These are phyloP conservation scores for Colletotrichum agaves DNA, from an alignment of 2,329 filamentous ascomycete genomes.

Conservation along the genomic window DNA sequence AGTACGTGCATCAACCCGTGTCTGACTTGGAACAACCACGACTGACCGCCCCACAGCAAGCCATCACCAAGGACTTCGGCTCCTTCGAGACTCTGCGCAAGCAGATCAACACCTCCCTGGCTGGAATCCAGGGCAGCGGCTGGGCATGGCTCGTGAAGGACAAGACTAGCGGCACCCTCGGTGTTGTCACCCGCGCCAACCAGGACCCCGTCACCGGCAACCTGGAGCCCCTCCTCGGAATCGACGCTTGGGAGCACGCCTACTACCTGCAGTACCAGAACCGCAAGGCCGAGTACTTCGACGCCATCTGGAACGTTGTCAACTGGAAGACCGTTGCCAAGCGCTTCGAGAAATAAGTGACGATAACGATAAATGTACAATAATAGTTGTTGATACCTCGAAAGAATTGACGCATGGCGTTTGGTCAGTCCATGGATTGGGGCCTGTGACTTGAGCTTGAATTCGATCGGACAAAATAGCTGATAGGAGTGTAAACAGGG, in stretches of 20 bases:
- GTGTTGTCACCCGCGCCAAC: slow-evolving; percentile 80
- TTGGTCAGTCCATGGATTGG: not conserved
- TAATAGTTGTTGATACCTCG: slow-evolving; percentile 33
- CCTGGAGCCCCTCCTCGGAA: slow-evolving; percentile 83
- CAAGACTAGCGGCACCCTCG: slow-evolving; percentile 68
- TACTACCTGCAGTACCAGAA: slow-evolving; percentile 98
- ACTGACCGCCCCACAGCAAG: slow-evolving; percentile 48
- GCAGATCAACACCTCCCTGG: slow-evolving; percentile 74
- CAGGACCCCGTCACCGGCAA: slow-evolving; percentile 90
- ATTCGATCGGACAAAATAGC: no score
- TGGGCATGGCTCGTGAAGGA: slow-evolving; percentile 92
- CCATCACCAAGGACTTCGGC: slow-evolving; percentile 76
- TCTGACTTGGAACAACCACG: slow-evolving; percentile 27
- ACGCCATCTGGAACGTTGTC: slow-evolving; percentile 91
- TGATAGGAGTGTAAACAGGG: no score
- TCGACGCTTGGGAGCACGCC: slow-evolving; percentile 97
- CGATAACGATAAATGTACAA: slow-evolving; percentile 6
- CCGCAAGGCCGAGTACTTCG: slow-evolving; percentile 96
- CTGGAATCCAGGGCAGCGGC: slow-evolving; percentile 85
- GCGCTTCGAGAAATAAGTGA: slow-evolving; percentile 68
- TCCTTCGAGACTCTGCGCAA: slow-evolving; percentile 72
- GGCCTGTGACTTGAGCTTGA: no score
- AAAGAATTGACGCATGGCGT: slow-evolving; percentile 10
- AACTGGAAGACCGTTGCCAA: slow-evolving; percentile 94
- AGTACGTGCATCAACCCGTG: slow-evolving; percentile 45